A percentile compares a stretch with the other conserved stretches of the same genome.
These are phyloP conservation scores for Russula sp. DNA, from an alignment of 768 basidiomycete species.

Conservation along the genomic window DNA sequence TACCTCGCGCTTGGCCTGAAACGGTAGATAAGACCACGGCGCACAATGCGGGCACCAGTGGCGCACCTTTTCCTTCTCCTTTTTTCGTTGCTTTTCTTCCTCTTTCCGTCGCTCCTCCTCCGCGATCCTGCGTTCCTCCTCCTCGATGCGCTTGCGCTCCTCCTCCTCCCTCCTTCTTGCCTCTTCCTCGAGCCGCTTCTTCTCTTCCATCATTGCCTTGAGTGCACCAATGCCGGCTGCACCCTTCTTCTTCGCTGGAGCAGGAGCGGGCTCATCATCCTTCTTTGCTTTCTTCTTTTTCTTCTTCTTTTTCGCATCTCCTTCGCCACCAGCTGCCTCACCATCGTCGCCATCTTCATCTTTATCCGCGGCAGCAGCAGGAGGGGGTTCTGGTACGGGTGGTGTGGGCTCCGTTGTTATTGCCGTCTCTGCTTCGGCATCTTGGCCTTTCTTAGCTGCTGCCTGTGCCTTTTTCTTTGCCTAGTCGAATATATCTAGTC, in stretches of 20 bases:
- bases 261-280: constrained; percentile 59
- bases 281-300: constrained; percentile 85
- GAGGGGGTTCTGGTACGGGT: constrained; percentile 31
- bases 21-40: constrained; percentile 2
- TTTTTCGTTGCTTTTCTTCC: constrained; percentile 76
- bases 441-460: constrained; percentile 65
- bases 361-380: constrained; percentile 30
- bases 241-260: constrained; percentile 63
- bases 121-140: constrained; percentile 73
- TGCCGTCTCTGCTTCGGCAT: constrained; percentile 28
- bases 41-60: constrained; percentile 8
- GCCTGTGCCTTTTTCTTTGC: constrained; percentile 94
- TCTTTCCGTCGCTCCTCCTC: constrained; percentile 76
- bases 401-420: constrained; percentile 3
- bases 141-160: constrained; percentile 74
- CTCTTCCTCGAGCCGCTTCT: constrained; percentile 85
- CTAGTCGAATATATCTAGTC: constrained; percentile 34
- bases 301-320: constrained; percentile 54
- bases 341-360: constrained; percentile 61
- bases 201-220: constrained; percentile 89
- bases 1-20: constrained; percentile 78
- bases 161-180: constrained; percentile 66
- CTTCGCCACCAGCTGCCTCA: constrained; percentile 48
- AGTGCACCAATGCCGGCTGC: constrained; percentile 66
- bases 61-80: constrained; percentile 82